Percentiles rank a stretch among this genome's conserved stretches.
These are phyloP conservation scores for Acanthamoeba lugdunensis DNA, from an alignment of 208 protist genomes.

Conservation along the genomic window DNA sequence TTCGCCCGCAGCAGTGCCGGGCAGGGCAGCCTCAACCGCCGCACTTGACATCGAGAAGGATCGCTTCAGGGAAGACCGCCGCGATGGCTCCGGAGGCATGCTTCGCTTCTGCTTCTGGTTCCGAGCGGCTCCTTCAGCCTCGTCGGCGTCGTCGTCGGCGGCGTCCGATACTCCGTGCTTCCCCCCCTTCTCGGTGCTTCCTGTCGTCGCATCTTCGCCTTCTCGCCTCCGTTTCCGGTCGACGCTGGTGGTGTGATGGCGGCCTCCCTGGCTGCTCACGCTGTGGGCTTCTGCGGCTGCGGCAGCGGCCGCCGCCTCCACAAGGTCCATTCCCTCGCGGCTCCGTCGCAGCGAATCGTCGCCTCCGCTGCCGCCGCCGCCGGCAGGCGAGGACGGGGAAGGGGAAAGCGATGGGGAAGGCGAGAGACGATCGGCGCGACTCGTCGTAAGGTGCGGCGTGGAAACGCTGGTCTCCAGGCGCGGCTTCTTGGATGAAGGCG, in stretches of 20 bases:
- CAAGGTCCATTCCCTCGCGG: not conserved
- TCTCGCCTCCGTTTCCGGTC: not conserved
- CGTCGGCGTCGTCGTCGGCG: not conserved
- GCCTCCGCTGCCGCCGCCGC: not conserved
- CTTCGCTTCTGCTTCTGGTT: not conserved
- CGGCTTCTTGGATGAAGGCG: not conserved
- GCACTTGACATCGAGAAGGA: not conserved
- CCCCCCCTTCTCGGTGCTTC: not conserved
- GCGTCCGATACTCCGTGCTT: not conserved
- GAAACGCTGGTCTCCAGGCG: conserved; percentile 2
- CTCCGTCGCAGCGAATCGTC: not conserved
- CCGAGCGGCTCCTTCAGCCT: not conserved
- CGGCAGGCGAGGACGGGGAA: not conserved
- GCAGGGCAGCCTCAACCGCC: not conserved
- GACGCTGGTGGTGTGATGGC: not conserved
- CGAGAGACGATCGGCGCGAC: not conserved
- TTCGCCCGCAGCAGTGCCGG: not conserved
- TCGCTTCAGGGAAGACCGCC: not conserved
- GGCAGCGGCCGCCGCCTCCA: not conserved
- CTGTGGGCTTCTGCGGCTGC: not conserved
- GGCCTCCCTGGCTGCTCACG: not conserved
- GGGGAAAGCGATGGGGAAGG: not conserved
- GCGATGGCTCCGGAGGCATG: not conserved
- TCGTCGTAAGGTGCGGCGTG: not conserved
- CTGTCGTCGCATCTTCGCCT: not conserved